Conservation (phyloP, 805 yeast species). For the Lachancea dasiensis region DNA sequence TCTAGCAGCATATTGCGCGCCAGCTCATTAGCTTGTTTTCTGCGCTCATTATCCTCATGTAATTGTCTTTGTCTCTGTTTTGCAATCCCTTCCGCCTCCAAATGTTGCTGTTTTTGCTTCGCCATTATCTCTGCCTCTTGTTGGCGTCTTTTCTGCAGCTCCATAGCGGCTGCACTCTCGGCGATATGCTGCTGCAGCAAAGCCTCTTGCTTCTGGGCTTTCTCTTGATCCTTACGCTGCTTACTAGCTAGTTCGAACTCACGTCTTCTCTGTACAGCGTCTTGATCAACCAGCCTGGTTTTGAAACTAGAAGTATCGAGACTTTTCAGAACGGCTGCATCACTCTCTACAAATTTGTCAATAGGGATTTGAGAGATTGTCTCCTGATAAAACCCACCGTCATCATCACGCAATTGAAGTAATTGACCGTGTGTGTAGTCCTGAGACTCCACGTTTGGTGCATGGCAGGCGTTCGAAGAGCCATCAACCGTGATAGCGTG, state of each 20-base stretch:
- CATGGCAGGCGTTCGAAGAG: not conserved
- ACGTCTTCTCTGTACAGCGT: slow-evolving; percentile 7
- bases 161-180: too few species aligned
- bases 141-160: not conserved
- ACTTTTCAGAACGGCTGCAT: slow-evolving; percentile 19
- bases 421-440: slow-evolving; percentile 27
- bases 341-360: slow-evolving; percentile 24
- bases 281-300: slow-evolving; percentile 4
- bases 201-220: too few species aligned
- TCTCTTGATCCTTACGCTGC: slow-evolving; percentile 3
- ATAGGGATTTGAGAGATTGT: slow-evolving; percentile 25
- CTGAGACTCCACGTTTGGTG: slow-evolving; percentile 7
- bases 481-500: not conserved
- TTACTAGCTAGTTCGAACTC: slow-evolving; percentile 2
- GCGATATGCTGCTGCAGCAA: too few species aligned
- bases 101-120: too few species aligned
- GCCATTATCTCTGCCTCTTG: not conserved
- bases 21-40: not conserved
- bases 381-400: slow-evolving; percentile 26
- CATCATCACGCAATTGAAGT: slow-evolving; percentile 18
- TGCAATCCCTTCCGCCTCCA: slow-evolving; percentile 24
- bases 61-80: slow-evolving; percentile 10
- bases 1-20: slow-evolving; percentile 1
- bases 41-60: slow-evolving; percentile 1
- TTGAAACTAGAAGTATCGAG: not conserved